Conservation (phyloP, 2,329 filamentous ascomycete genomes). For the Incumbomyces lentus region DNA sequence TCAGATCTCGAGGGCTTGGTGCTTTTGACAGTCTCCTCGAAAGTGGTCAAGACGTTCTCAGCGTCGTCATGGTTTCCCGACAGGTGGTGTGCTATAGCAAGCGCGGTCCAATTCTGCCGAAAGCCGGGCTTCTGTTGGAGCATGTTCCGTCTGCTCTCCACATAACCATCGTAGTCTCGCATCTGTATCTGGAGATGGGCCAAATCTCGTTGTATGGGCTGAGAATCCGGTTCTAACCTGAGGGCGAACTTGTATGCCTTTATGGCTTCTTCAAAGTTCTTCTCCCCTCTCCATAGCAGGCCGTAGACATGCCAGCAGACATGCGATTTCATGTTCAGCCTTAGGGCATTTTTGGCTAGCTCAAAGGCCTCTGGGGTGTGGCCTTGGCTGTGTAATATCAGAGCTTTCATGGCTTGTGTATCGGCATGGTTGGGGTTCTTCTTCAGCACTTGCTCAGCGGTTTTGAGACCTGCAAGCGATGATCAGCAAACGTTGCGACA, state of each 20-base stretch:
- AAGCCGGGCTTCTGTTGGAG: conserved; percentile 70
- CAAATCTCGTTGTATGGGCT: conserved; percentile 87
- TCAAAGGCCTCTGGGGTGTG: conserved; percentile 90
- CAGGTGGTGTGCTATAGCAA: conserved; percentile 86
- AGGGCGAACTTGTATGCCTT: conserved; percentile 98
- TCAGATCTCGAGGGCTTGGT: conserved; percentile 60
- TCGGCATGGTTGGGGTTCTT: conserved; percentile 95
- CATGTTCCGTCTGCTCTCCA: conserved; percentile 81
- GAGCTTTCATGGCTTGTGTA: conserved; percentile 96
- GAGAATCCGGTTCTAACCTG: conserved; percentile 82
- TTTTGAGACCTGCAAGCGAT: conserved; percentile 61
- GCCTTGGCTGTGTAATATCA: conserved; percentile 87
- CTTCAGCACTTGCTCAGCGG: conserved; percentile 89
- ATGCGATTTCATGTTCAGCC: conserved; percentile 96
- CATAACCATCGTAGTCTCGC: conserved; percentile 87
- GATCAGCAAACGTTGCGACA: conserved; percentile 11
- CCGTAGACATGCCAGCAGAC: conserved; percentile 99
- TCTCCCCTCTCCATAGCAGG: conserved; percentile 79
- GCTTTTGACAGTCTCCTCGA: conserved; percentile 84
- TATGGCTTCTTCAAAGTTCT: conserved; percentile 98
- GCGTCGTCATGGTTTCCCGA: conserved; percentile 76
- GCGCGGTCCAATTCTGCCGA: conserved; percentile 93
- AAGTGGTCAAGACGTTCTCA: conserved; percentile 81
- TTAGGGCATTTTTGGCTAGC: conserved; percentile 82
- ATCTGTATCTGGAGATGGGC: conserved; percentile 92